A percentile compares a stretch with the other conserved stretches of the same genome.
Evolutionary conservation across 108 stramenopile species (phyloP).

Genomic region (Asterionellopsis glacialis): DNA sequence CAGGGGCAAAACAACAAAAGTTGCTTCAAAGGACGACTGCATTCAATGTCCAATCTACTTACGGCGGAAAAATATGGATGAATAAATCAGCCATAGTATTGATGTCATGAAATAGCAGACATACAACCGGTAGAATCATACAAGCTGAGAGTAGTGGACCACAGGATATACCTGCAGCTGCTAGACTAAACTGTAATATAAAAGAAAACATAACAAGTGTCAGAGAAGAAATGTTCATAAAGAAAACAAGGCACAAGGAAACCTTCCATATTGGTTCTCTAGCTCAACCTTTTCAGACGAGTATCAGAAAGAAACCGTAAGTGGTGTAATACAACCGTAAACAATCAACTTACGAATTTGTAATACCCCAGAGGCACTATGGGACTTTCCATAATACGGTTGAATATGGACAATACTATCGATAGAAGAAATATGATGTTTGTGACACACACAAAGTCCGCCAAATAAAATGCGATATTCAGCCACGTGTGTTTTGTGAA

Average conservation of each 20-base stretch:
- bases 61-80: conserved; percentile 51
- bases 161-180: conserved; percentile 35
- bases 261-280: too few species aligned
- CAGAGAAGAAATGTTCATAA: too few species aligned
- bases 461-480: conserved; percentile 17
- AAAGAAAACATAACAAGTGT: too few species aligned
- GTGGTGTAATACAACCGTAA: too few species aligned
- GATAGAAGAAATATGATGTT: conserved; percentile 36
- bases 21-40: too few species aligned
- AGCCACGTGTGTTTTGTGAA: too few species aligned
- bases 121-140: conserved; percentile 42
- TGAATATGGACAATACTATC: conserved; percentile 58
- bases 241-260: too few species aligned
- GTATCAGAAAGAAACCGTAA: too few species aligned
- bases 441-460: conserved; percentile 30
- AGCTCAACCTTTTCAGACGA: too few species aligned
- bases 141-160: conserved; percentile 48
- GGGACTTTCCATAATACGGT: conserved; percentile 19
- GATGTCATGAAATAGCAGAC: conserved; percentile 54
- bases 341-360: too few species aligned
- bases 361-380: conserved; percentile 14
- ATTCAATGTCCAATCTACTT: too few species aligned
- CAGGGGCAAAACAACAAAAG: too few species aligned
- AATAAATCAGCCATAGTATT: conserved; percentile 47
- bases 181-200: conserved; percentile 6